Conservation (phyloP, 805 yeast genomes). For the Yamadazyma akitaensis region DNA sequence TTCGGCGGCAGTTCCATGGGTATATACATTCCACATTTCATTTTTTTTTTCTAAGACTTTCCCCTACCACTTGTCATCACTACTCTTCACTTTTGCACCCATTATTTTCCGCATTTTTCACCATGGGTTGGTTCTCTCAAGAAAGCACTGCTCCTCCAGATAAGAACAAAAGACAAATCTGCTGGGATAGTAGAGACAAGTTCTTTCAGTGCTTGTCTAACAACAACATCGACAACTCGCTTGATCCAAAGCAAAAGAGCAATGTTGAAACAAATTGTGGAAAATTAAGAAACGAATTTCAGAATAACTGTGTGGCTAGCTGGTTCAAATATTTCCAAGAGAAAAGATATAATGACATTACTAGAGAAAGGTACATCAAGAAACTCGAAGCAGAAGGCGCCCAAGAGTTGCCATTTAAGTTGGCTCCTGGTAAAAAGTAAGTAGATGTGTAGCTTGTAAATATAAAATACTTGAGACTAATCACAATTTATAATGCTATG, state of each 20-base stretch:
- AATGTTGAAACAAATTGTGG: slow-evolving; percentile 58
- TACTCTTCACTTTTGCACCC: neutral
- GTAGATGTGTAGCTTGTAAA: neutral
- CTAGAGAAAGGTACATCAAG: slow-evolving; percentile 62
- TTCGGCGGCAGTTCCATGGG: too few relatives aligned
- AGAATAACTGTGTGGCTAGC: slow-evolving; percentile 73
- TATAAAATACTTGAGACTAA: neutral
- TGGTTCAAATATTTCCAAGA: slow-evolving; percentile 92
- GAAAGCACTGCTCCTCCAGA: slow-evolving; percentile 42
- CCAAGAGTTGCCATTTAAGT: slow-evolving; percentile 30
- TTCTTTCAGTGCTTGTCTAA: slow-evolving; percentile 73
- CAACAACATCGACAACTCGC: slow-evolving; percentile 65
- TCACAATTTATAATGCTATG: slow-evolving; percentile 10
- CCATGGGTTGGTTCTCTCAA: slow-evolving; percentile 9
- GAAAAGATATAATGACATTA: slow-evolving; percentile 74
- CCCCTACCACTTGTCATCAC: neutral
- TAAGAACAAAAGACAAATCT: slow-evolving; percentile 64
- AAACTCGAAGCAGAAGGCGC: slow-evolving; percentile 73
- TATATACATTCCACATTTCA: too few relatives aligned
- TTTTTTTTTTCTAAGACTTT: neutral
- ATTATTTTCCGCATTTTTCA: slow-evolving; percentile 2
- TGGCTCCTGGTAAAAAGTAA: slow-evolving; percentile 17
- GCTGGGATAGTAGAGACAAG: slow-evolving; percentile 88
- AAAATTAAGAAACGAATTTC: slow-evolving; percentile 52
- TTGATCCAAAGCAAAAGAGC: slow-evolving; percentile 48